phyloP scores from a whole-genome alignment of 345 rosid species.

The Bruguiera parviflora region DNA sequence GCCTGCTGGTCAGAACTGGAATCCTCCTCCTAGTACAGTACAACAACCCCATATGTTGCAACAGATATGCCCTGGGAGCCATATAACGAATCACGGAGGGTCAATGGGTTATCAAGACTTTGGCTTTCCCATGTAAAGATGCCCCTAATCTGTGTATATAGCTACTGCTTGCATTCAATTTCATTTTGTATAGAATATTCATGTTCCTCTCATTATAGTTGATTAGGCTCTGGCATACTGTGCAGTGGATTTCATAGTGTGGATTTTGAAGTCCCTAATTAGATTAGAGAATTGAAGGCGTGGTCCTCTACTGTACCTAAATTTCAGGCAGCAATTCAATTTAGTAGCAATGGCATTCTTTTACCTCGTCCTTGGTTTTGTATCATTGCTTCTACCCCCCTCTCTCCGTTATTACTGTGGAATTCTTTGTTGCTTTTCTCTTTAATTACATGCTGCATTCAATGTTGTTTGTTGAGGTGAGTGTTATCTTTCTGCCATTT shows the following conservation, averaged over 20 bases:
- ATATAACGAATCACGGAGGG: slow-evolving; percentile 22
- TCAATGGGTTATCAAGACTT: slow-evolving; percentile 21
- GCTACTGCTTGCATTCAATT: not conserved
- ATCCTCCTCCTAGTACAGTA: slow-evolving; percentile 13
- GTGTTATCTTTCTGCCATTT: no score
- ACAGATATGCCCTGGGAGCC: slow-evolving; percentile 16
- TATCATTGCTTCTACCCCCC: not conserved
- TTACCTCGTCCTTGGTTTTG: not conserved
- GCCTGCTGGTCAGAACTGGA: slow-evolving; percentile 28
- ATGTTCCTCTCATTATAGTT: not conserved
- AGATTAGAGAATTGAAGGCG: not conserved
- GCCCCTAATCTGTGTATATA: not conserved
- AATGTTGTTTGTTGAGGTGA: no score
- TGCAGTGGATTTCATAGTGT: not conserved
- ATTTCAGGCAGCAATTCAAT: slow-evolving; percentile 4
- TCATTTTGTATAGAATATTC: slow-evolving; percentile 6
- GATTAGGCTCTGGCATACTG: not conserved
- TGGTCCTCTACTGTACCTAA: not conserved
- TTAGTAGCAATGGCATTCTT: not conserved
- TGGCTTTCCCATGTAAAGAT: slow-evolving; percentile 26
- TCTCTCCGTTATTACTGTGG: no score
- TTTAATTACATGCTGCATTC: no score
- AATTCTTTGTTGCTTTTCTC: no score
- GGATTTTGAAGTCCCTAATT: not conserved
- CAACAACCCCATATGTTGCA: slow-evolving; percentile 27